Base-by-base conservation (phyloP, 768 basidiomycete genomes). In the Lanmaoa rubissima region DNA sequence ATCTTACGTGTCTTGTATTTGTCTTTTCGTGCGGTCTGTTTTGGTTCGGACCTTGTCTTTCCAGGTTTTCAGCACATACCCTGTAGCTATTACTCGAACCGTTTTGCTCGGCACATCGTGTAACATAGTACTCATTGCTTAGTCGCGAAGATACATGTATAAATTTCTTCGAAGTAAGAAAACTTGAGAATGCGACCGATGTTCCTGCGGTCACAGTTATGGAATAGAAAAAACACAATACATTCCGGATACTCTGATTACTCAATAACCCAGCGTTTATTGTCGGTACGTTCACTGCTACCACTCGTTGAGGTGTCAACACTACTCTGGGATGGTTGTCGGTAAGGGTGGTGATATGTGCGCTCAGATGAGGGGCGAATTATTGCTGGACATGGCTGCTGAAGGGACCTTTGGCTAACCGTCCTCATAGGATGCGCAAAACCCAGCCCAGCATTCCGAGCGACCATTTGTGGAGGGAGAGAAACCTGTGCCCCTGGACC, bases 381-480 rank as follows among this genome's bases (percentile, higher is more conserved):
- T 36, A 76, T 60, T 6, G 74, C 77, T 31, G 71, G 68, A 28
- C 71, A 64, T 21, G 76, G 78, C 14, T 66, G 61, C 10, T 70
- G 51, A 8, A 50, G 42, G 9, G 32, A 14, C 16, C n/a, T 21
- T 34, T 45, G 42, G 38, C 32, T 47, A 21, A 35, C 24, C 50
- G 31, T 35, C 45, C 45, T 42, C 46, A 48, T 47, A 41, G 28
- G 28, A 28, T 28, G 28, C 28, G 28, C 28, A 28, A 28, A 28
- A 28, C 28, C 5, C 28, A 28, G 28, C 28, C 28, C 28, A 6
- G 28, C 28, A 6, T 28, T 28, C 28, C 6, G 28, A 28, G 28
- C 28, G 28, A 28, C 28, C 28, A 28, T 28, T 28, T 28, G 28
- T 28, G 28, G 6, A 4, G 28, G 28, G 6, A 6, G 28, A 28